Evolutionary conservation across 1,284 basidiomycete species (phyloP).

Genomic region (Rhodotorula sp.): DNA sequence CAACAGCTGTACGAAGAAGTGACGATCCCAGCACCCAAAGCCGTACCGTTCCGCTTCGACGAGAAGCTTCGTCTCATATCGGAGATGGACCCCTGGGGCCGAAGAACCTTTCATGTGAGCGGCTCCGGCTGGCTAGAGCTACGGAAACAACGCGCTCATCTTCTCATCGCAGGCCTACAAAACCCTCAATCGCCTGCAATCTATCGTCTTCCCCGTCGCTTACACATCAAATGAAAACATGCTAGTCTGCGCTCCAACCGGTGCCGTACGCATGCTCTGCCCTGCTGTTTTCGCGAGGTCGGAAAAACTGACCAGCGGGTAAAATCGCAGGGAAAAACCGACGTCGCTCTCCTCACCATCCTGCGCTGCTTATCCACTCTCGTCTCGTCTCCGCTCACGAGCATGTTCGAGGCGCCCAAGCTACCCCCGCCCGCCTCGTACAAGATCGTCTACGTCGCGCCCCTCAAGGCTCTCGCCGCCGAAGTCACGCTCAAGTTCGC

Average conservation of each 20-base stretch:
- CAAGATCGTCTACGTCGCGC: slow-evolving; percentile 98
- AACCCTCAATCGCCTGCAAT: slow-evolving; percentile 90
- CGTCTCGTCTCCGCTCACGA: slow-evolving; percentile 59
- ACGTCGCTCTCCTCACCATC: slow-evolving; percentile 93
- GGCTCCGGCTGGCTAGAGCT: slow-evolving; percentile 19
- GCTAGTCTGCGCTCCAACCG: slow-evolving; percentile 92
- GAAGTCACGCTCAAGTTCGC: slow-evolving; percentile 92
- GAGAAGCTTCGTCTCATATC: slow-evolving; percentile 73
- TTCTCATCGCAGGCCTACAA: slow-evolving; percentile 68
- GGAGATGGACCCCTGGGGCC: slow-evolving; percentile 74
- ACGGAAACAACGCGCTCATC: background rate
- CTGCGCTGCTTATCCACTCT: slow-evolving; percentile 57
- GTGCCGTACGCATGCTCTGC: slow-evolving; percentile 65
- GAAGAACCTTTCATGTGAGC: slow-evolving; percentile 82
- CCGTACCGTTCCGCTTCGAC: slow-evolving; percentile 66
- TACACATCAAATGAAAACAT: slow-evolving; percentile 95
- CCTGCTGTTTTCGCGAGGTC: no score
- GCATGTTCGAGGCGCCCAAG: slow-evolving; percentile 46
- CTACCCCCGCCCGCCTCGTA: slow-evolving; percentile 55
- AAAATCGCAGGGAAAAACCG: slow-evolving; percentile 83
- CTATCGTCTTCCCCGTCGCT: slow-evolving; percentile 88
- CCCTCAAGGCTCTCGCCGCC: slow-evolving; percentile 96
- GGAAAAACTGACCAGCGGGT: background rate
- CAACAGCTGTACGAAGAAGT: slow-evolving; percentile 65
- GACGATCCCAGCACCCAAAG: slow-evolving; percentile 77